Percentiles rank a stretch among this genome's conserved stretches.
Evolutionary conservation across 495 filamentous ascomycete genomes (phyloP).

Genomic region (Sporormia fimetaria): DNA sequence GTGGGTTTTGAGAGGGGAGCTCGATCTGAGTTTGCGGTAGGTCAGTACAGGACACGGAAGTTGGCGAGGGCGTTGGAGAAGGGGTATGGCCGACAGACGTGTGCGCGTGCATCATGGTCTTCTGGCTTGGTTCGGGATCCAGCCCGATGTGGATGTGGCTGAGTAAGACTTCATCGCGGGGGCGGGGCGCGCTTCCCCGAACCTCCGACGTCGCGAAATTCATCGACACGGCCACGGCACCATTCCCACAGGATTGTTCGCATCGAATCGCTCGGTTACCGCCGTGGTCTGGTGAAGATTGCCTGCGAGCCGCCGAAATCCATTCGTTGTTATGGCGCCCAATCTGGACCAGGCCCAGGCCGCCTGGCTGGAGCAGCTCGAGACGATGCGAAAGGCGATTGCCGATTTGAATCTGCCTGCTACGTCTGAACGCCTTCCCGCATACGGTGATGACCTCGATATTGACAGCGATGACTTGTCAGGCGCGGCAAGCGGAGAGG

Average conservation of each 20-base stretch:
- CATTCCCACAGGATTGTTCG: background rate
- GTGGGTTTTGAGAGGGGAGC: conserved; percentile 2
- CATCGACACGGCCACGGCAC: too few species aligned
- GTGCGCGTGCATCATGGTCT: too few species aligned
- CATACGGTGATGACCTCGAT: conserved; percentile 47
- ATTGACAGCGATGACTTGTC: conserved; percentile 49
- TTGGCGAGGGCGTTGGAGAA: background rate
- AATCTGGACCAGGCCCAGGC: conserved; percentile 38
- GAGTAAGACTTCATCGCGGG: too few species aligned
- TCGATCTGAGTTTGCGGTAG: too few species aligned
- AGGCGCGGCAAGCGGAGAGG: conserved; percentile 52
- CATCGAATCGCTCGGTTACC: background rate
- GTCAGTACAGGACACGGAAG: background rate
- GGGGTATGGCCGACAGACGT: too few species aligned
- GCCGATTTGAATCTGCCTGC: conserved; percentile 52
- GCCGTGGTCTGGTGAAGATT: background rate
- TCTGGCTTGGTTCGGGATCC: too few species aligned
- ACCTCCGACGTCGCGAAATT: too few species aligned
- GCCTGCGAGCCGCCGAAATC: background rate
- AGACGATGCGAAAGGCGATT: conserved; percentile 61
- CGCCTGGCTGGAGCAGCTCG: conserved; percentile 60
- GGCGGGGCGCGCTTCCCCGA: too few species aligned
- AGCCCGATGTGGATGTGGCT: too few species aligned
- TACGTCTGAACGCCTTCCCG: conserved; percentile 32
- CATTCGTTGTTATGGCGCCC: conserved; percentile 29